Conservation (phyloP, 306 rosid species). For the Amphicarpaea edgeworthii region DNA sequence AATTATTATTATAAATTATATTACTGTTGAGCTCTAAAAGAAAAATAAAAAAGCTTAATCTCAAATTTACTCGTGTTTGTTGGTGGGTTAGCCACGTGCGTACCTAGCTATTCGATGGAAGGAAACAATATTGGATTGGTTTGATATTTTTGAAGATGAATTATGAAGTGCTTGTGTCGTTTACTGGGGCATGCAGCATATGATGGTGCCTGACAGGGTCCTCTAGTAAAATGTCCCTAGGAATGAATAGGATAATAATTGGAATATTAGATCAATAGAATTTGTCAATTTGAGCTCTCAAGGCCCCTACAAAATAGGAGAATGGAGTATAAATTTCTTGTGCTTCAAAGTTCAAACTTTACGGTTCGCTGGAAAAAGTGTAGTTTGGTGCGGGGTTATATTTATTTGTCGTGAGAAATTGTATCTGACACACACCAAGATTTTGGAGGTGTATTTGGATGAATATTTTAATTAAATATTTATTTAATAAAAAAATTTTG, state of each 20-base stretch:
- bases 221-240: not conserved
- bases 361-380: not conserved
- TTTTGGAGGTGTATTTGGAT: not conserved
- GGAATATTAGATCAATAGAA: no score
- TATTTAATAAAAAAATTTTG: not conserved
- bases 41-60: no score
- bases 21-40: no score
- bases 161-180: conserved; percentile 6
- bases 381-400: not conserved
- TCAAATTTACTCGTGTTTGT: not conserved
- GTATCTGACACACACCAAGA: not conserved
- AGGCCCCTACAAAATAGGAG: not conserved
- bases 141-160: conserved; percentile 25
- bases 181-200: not conserved
- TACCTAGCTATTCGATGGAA: not conserved
- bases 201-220: conserved; percentile 8
- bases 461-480: not conserved
- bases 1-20: no score
- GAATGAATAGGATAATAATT: conserved; percentile 3
- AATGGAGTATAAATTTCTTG: not conserved
- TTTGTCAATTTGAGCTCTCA: not conserved
- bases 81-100: conserved; percentile 22
- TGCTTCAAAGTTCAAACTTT: conserved; percentile 27
- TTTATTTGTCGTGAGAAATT: not conserved
- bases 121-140: not conserved